phyloP scores from a whole-genome alignment of 2,329 filamentous ascomycete species.

The Ceratocystis albifundus region DNA sequence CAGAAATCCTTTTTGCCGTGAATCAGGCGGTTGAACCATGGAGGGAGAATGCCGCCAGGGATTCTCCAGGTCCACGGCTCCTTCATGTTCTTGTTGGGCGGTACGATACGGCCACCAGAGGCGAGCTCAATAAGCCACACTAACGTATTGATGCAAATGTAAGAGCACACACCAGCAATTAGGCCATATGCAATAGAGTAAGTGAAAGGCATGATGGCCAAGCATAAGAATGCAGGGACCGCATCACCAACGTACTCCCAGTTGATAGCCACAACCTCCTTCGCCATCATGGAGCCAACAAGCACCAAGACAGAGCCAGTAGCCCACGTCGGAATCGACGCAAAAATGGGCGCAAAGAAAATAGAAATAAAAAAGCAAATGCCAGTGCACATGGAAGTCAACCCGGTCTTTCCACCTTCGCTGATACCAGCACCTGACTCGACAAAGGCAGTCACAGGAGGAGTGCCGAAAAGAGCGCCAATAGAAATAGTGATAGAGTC shows the following conservation, averaged over 20 bases:
- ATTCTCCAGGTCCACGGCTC: constrained; percentile 72
- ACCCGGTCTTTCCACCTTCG: constrained; percentile 60
- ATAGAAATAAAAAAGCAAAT: constrained; percentile 59
- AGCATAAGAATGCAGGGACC: constrained; percentile 71
- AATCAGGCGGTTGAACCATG: constrained; percentile 54
- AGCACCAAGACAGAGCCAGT: constrained; percentile 79
- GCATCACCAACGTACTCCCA: constrained; percentile 78
- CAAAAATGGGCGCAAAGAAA: constrained; percentile 67
- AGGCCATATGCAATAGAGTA: constrained; percentile 82
- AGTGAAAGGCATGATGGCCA: constrained; percentile 79
- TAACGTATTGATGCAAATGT: constrained; percentile 60
- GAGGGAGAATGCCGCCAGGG: constrained; percentile 61
- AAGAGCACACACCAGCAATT: constrained; percentile 67
- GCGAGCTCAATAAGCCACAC: constrained; percentile 57
- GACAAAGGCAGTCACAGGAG: constrained; percentile 63
- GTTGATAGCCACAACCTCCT: constrained; percentile 70
- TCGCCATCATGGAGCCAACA: constrained; percentile 79
- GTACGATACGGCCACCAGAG: constrained; percentile 58
- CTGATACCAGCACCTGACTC: constrained; percentile 66
- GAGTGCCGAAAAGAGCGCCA: constrained; percentile 55
- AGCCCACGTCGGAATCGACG: constrained; percentile 66
- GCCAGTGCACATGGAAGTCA: constrained; percentile 59
- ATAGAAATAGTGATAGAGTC: constrained; percentile 62
- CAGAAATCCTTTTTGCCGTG: constrained; percentile 66
- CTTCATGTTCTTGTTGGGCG: constrained; percentile 62